phyloP scores from a whole-genome alignment of 805 yeast species.

The Torulaspora gathmanii region DNA sequence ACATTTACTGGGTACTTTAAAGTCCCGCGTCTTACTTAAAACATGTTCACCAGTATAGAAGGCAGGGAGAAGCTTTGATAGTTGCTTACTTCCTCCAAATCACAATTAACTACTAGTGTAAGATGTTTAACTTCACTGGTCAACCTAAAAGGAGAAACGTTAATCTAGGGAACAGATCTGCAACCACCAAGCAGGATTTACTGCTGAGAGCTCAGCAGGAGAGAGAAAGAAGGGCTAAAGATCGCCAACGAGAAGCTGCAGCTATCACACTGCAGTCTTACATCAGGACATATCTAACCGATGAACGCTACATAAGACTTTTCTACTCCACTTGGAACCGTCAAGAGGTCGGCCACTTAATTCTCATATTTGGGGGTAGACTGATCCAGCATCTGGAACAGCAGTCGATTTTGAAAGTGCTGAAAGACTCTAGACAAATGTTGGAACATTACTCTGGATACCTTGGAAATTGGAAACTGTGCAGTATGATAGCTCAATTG shows the following conservation, averaged over 20 bases:
- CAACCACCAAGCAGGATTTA: slow-evolving; percentile 39
- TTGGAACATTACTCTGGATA: slow-evolving; percentile 12
- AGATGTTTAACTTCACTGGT: slow-evolving; percentile 59
- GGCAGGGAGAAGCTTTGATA: not conserved
- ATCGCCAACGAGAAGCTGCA: slow-evolving; percentile 46
- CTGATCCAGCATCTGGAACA: slow-evolving; percentile 15
- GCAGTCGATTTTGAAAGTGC: slow-evolving; percentile 9
- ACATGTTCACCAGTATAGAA: not conserved
- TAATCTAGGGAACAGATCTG: slow-evolving; percentile 51
- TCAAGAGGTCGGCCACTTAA: slow-evolving; percentile 17
- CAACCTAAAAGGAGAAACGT: slow-evolving; percentile 52
- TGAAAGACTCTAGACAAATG: slow-evolving; percentile 9
- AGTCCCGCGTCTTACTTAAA: not conserved
- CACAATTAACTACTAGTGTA: not conserved
- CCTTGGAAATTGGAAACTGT: slow-evolving; percentile 12
- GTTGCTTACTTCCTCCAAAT: not conserved
- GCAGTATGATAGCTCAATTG: slow-evolving; percentile 9
- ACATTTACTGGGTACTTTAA: not conserved
- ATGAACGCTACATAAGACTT: slow-evolving; percentile 25
- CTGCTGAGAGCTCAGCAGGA: slow-evolving; percentile 64
- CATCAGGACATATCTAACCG: slow-evolving; percentile 41
- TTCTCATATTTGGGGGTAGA: slow-evolving; percentile 34
- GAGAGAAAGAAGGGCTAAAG: slow-evolving; percentile 58
- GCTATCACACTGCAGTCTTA: slow-evolving; percentile 48
- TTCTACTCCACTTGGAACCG: slow-evolving; percentile 24